These are phyloP conservation scores for Beta macrorhiza DNA, from an alignment of 179 eudicot genomes.

Conservation along the genomic window DNA sequence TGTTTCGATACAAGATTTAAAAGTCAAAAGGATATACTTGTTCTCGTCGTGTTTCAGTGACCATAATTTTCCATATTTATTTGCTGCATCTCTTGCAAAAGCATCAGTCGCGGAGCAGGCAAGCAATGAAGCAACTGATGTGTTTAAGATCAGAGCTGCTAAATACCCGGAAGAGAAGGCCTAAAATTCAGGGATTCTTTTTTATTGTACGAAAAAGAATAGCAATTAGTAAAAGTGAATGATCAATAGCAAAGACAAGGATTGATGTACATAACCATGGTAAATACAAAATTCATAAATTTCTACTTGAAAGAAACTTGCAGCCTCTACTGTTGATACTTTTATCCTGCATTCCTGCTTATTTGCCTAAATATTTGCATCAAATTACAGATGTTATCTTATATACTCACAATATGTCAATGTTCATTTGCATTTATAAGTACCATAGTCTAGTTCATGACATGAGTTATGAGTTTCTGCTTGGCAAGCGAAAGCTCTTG, in stretches of 20 bases:
- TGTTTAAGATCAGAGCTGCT: not conserved
- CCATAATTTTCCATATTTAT: not conserved
- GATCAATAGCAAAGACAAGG: not conserved
- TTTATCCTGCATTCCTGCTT: not conserved
- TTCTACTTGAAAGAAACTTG: not conserved
- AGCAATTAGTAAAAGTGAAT: not conserved
- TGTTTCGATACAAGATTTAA: not conserved
- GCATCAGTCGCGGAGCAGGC: not conserved
- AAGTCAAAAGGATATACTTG: not conserved
- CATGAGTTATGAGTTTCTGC: no score
- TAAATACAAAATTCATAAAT: not conserved
- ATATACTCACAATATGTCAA: no score
- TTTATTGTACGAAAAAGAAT: not conserved
- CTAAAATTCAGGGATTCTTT: not conserved
- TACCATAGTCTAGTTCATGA: no score
- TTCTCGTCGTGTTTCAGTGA: not conserved
- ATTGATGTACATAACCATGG: not conserved
- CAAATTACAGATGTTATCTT: no score
- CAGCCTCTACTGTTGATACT: not conserved
- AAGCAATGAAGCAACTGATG: not conserved
- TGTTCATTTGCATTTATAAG: no score
- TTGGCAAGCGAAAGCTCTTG: no score
- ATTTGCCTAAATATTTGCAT: not conserved
- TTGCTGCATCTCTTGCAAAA: not conserved
- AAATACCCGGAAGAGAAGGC: not conserved